Conservation (phyloP, 2,329 filamentous ascomycete species). For the Fusarium sterilihyphosum region DNA sequence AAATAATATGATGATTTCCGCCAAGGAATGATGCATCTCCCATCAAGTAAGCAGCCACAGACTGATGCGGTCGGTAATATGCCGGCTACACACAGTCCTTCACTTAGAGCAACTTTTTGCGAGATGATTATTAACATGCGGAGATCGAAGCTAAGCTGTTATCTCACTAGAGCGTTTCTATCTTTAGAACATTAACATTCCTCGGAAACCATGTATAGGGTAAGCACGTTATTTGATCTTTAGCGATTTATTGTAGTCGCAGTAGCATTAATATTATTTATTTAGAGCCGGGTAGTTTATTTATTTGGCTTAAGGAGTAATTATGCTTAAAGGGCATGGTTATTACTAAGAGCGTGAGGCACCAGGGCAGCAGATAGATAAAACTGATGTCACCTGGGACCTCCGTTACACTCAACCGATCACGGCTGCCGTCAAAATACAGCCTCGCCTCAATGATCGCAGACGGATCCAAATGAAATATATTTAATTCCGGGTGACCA, state of each 20-base stretch:
- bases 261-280: background rate
- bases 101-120: background rate
- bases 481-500: accelerated
- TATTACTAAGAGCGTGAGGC: accelerated
- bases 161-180: accelerated
- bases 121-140: background rate
- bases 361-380: no score
- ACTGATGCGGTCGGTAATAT: background rate
- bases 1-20: background rate
- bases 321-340: accelerated
- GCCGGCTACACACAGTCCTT: background rate
- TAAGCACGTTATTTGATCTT: background rate
- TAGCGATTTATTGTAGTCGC: accelerated
- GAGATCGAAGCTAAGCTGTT: accelerated
- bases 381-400: no score
- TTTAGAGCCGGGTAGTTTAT: background rate
- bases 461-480: accelerated
- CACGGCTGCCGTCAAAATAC: no score
- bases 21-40: background rate
- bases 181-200: no score
- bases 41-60: background rate
- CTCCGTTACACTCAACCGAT: no score
- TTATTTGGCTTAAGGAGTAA: accelerated
- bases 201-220: accelerated
- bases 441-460: accelerated